Conservation (phyloP, 345 rosid genomes). For the Acer yangbiense region DNA sequence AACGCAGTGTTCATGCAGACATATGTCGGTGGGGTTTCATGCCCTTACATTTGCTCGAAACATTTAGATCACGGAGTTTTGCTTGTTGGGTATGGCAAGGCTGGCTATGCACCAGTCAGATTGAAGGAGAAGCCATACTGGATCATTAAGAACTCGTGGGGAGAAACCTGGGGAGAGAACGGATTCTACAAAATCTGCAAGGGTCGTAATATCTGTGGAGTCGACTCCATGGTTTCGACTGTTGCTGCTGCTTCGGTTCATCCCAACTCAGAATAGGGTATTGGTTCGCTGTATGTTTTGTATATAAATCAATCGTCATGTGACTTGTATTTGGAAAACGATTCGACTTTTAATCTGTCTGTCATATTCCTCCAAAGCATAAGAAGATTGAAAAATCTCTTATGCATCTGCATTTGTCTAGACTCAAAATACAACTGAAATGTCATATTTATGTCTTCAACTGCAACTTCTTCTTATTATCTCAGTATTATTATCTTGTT, state of each 20-base stretch:
- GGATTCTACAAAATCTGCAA: constrained; percentile 89
- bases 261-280: constrained; percentile 31
- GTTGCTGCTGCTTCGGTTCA: constrained; percentile 64
- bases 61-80: constrained; percentile 82
- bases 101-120: constrained; percentile 78
- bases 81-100: constrained; percentile 82
- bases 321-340: not conserved
- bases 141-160: constrained; percentile 97
- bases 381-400: constrained; percentile 21
- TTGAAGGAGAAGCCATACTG: constrained; percentile 93
- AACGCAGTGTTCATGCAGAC: constrained; percentile 95
- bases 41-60: constrained; percentile 84
- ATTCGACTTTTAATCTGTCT: not conserved
- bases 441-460: not conserved
- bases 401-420: not conserved
- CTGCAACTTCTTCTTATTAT: not conserved
- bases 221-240: constrained; percentile 88
- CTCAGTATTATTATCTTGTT: not conserved
- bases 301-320: constrained; percentile 22
- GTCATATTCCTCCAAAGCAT: constrained; percentile 14
- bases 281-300: constrained; percentile 16
- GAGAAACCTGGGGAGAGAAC: constrained; percentile 84
- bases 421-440: not conserved
- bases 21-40: constrained; percentile 84
- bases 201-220: constrained; percentile 86